Evolutionary conservation across 305 asterid genomes (phyloP).

Genomic region (Nicotiana rustica): DNA sequence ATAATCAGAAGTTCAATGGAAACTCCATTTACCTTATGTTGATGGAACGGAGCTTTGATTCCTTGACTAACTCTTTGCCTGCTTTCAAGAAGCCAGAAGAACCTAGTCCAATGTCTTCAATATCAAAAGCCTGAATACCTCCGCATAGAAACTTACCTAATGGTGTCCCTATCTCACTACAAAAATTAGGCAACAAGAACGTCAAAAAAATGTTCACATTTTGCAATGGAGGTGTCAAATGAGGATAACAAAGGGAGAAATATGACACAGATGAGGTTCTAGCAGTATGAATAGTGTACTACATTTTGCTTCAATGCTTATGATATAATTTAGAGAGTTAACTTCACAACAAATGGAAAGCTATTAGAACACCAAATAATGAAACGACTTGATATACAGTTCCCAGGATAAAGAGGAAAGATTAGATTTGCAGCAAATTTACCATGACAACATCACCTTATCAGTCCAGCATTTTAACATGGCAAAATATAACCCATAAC

Average conservation of each 20-base stretch:
- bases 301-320: background rate
- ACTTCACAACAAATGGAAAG: conserved; percentile 11
- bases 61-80: conserved; percentile 51
- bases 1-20: conserved; percentile 29
- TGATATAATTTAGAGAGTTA: conserved; percentile 21
- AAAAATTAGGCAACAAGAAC: conserved; percentile 30
- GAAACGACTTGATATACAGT: background rate
- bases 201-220: background rate
- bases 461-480: conserved; percentile 13
- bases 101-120: conserved; percentile 80
- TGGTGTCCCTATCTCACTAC: conserved; percentile 72
- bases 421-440: conserved; percentile 19
- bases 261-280: conserved; percentile 3
- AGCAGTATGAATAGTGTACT: background rate
- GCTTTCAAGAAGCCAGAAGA: conserved; percentile 70
- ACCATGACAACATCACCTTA: background rate
- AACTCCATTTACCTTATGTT: conserved; percentile 68
- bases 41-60: conserved; percentile 60
- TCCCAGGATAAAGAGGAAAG: background rate
- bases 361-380: conserved; percentile 23
- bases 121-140: conserved; percentile 67
- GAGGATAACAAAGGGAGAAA: conserved; percentile 30
- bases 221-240: conserved; percentile 1
- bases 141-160: conserved; percentile 65
- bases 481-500: background rate